Conservation (phyloP, 768 basidiomycete species). For the Auriscalpium orientale region DNA sequence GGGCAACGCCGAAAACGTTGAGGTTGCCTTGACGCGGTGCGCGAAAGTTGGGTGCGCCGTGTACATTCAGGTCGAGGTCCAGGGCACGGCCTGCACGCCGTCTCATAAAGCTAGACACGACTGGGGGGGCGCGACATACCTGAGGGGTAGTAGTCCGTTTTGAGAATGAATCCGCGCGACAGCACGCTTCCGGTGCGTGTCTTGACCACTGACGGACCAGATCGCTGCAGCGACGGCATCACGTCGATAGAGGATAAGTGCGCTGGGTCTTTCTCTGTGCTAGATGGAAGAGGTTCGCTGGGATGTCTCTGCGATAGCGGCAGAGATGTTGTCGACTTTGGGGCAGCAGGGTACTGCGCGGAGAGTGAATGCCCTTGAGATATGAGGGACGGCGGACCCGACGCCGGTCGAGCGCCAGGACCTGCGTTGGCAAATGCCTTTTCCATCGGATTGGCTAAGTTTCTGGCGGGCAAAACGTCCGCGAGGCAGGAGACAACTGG, state of each 20-base stretch:
- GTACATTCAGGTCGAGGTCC: constrained; percentile 84
- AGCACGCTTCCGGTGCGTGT: constrained; percentile 78
- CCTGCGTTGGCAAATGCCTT: no score
- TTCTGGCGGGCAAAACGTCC: no score
- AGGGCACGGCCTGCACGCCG: constrained; percentile 63
- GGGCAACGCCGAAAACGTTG: constrained; percentile 93
- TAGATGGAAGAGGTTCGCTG: constrained; percentile 6
- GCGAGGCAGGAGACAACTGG: no score
- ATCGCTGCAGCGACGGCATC: constrained; percentile 53
- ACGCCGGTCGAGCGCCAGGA: not conserved
- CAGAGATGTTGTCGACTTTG: not conserved
- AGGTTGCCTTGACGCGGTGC: constrained; percentile 70
- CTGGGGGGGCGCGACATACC: constrained; percentile 25
- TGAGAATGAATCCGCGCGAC: constrained; percentile 85
- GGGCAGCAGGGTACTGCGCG: not conserved
- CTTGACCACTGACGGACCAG: constrained; percentile 72
- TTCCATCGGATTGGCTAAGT: no score
- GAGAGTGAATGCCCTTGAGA: not conserved
- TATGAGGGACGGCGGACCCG: not conserved
- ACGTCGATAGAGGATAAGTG: constrained; percentile 41
- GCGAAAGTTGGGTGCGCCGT: constrained; percentile 95
- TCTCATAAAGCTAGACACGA: not conserved
- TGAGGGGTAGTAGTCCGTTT: constrained; percentile 86
- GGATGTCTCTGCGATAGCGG: constrained; percentile 4
- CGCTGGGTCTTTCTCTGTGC: not conserved